Base-by-base conservation (phyloP, 208 protist species). In the Trypanosoma congolense region DNA sequence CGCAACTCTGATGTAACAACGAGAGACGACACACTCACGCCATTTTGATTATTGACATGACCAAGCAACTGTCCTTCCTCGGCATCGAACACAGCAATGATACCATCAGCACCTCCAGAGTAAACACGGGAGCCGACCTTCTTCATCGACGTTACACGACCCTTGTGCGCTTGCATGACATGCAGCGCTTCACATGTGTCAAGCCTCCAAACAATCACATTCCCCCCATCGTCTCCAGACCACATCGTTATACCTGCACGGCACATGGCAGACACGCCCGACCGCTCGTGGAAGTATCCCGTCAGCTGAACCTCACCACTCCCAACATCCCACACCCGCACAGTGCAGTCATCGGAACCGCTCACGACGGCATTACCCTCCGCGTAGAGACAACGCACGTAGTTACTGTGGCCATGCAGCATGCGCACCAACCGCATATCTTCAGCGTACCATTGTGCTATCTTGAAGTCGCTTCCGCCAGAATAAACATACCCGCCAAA, bases 401-500 rank as follows among this genome's bases (percentile, higher is more conserved):
- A 48, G 2, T 72, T 81, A n/a, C 61, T 57, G 66, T 95, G 87
- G 0, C 84, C 84, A 42, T 79, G 75, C 46, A 95, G 73, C 49
- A 78, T 43, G 4, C 70, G 74, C 30, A 83, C 58, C 30, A 78
- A 68, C 18, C 51, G 40, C 8, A 49, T 47, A 9, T 72, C 51
- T 14, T 63, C 64, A 16, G 60, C 73, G 10, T 68, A 53, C 87
- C 87, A 95, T 73, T 92, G 79, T 19, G 77, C 58, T 35, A 95
- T 76, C n/a, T 63, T 63, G 22, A 71, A 92, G 64, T 92, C 84
- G 18, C 76, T 65, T 29, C 76, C 65, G 18, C 73, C 83, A 8
- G 83, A 89, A 66, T 92, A 95, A 25, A 88, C 80, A 31, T 75
- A 74, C 18, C 81, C 88, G 22, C 82, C 84, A 56, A 88, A 90